Conservation (phyloP, 768 basidiomycete species). For the Naganishia randhawae region DNA sequence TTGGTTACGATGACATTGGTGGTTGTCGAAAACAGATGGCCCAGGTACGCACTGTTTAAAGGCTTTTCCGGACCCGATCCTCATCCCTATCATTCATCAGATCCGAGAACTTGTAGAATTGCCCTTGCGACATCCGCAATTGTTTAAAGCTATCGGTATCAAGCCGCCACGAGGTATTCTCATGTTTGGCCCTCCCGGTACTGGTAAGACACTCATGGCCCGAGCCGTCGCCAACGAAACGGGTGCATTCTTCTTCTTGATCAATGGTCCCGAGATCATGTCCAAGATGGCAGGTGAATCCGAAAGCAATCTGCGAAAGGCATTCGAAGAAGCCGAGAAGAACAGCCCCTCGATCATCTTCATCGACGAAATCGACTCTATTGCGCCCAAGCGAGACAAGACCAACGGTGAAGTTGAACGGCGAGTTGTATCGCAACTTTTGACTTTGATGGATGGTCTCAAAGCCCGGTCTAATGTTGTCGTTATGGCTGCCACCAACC, state of each 20-base stretch:
- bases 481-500: conserved; percentile 98
- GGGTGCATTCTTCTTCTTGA: conserved; percentile 99
- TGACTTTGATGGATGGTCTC: conserved; percentile 98
- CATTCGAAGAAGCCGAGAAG: conserved; percentile 99
- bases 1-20: conserved; percentile 98
- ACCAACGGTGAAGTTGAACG: conserved; percentile 99
- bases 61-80: not conserved
- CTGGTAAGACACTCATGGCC: conserved; percentile 99
- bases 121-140: conserved; percentile 93
- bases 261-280: conserved; percentile 99
- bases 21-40: conserved; percentile 99
- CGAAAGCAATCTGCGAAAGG: conserved; percentile 94
- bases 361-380: conserved; percentile 98
- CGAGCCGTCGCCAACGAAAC: conserved; percentile 99
- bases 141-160: conserved; percentile 99
- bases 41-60: conserved; percentile 55
- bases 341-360: conserved; percentile 99
- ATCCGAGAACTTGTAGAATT: conserved; percentile 98
- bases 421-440: conserved; percentile 94
- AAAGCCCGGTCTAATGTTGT: conserved; percentile 99
- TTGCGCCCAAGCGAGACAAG: conserved; percentile 99
- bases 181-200: conserved; percentile 97
- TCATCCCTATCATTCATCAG: conserved; percentile 30
- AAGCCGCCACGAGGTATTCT: conserved; percentile 98
- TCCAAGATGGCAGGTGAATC: conserved; percentile 99